Evolutionary conservation across 1,139 yeast species (phyloP).

Genomic region (Nakaseomyces kungkrabaensis): DNA sequence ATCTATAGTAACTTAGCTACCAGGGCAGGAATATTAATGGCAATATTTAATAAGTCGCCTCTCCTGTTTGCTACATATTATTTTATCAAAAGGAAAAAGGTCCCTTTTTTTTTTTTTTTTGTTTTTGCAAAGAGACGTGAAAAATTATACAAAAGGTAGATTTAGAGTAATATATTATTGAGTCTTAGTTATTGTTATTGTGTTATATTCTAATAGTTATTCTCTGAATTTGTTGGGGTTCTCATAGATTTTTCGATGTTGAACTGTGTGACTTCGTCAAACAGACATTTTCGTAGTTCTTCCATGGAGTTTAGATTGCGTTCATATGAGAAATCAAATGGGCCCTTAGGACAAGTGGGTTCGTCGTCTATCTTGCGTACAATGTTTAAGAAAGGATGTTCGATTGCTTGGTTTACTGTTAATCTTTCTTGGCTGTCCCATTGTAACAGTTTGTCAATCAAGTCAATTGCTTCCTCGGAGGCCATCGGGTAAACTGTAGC

Average conservation of each 20-base stretch:
- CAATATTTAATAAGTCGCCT: no score
- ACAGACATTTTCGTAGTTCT: slow-evolving; percentile 20
- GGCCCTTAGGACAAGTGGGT: slow-evolving; percentile 33
- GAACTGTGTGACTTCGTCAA: slow-evolving; percentile 23
- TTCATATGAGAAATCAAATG: slow-evolving; percentile 60
- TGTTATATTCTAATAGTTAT: neutral
- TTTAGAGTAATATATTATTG: no score
- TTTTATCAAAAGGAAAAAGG: no score
- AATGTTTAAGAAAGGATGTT: slow-evolving; percentile 39
- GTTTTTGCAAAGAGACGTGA: no score
- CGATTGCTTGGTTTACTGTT: slow-evolving; percentile 41
- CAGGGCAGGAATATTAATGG: no score
- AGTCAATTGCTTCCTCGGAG: slow-evolving; percentile 36
- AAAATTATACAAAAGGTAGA: no score
- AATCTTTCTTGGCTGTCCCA: slow-evolving; percentile 50
- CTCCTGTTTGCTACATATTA: no score
- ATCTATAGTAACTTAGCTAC: no score
- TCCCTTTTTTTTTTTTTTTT: no score
- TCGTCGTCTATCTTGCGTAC: slow-evolving; percentile 46
- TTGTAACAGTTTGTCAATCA: slow-evolving; percentile 42
- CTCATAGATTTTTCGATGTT: slow-evolving; percentile 10
- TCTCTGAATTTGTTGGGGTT: neutral
- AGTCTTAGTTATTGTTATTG: no score
- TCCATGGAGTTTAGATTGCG: slow-evolving; percentile 24
- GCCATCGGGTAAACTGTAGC: slow-evolving; percentile 50